Percentiles rank a stretch among this genome's conserved stretches.
Conservation (phyloP, 257 asterid genomes). For the Lavandula angustifolia region DNA sequence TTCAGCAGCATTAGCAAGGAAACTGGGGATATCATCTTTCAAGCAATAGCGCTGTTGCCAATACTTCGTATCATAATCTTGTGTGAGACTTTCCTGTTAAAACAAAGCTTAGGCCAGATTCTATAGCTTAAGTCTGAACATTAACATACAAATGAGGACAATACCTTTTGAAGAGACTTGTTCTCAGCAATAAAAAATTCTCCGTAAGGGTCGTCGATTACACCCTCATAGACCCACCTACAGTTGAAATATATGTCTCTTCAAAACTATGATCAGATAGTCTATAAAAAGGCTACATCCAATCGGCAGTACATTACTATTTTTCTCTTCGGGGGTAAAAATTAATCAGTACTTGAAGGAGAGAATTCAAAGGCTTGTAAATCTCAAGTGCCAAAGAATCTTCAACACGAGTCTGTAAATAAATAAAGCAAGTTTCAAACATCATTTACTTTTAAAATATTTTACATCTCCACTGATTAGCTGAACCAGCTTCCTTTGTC, state of each 20-base stretch:
- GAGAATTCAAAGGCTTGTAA: constrained; percentile 5
- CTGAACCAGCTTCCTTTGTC: constrained; percentile 16
- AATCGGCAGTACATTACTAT: neutral
- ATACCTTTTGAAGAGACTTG: constrained; percentile 90
- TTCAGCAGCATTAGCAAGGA: constrained; percentile 95
- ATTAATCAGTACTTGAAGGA: constrained; percentile 7
- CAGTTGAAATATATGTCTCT: constrained; percentile 25
- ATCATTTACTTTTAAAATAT: constrained; percentile 1
- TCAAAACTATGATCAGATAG: constrained; percentile 27
- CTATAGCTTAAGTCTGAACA: constrained; percentile 26
- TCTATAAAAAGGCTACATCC: neutral
- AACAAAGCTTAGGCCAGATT: constrained; percentile 38
- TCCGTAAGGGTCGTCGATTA: constrained; percentile 90
- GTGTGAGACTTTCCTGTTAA: constrained; percentile 90
- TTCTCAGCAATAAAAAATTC: constrained; percentile 98
- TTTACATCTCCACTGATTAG: constrained; percentile 14
- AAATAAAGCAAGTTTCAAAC: constrained; percentile 16
- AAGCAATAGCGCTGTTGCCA: constrained; percentile 98
- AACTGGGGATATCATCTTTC: constrained; percentile 90
- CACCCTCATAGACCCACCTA: constrained; percentile 99
- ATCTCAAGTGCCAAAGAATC: constrained; percentile 14
- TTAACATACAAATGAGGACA: constrained; percentile 24
- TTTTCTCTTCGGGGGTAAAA: constrained; percentile 9
- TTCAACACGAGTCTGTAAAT: neutral
- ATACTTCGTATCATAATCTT: constrained; percentile 92